These are phyloP conservation scores for Primulina tabacum DNA, from an alignment of 257 asterid species.

Conservation along the genomic window DNA sequence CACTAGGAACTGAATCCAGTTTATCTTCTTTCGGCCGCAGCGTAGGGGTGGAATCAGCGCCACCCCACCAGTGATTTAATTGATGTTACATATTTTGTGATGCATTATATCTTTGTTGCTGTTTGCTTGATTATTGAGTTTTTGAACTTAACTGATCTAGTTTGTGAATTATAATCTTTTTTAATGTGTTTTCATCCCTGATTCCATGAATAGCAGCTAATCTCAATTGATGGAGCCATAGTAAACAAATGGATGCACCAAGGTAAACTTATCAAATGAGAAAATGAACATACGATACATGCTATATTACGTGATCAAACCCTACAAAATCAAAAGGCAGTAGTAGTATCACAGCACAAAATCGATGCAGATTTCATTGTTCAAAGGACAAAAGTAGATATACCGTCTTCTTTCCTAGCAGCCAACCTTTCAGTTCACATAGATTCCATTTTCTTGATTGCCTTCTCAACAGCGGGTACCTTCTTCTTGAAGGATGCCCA, in stretches of 20 bases:
- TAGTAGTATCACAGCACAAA: background rate
- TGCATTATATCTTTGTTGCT: no score
- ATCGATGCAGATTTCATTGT: background rate
- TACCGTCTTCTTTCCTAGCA: background rate
- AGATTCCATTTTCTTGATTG: conserved; percentile 75
- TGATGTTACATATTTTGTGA: no score
- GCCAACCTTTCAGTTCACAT: conserved; percentile 35
- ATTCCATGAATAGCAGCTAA: background rate
- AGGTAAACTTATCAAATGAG: background rate
- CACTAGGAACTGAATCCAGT: background rate
- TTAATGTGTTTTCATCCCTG: no score
- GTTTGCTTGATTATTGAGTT: background rate
- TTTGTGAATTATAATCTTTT: no score
- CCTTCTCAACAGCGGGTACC: conserved; percentile 75
- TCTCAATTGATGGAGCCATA: no score
- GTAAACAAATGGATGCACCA: background rate
- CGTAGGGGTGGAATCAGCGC: no score
- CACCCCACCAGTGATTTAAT: no score
- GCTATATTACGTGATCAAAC: background rate
- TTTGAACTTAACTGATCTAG: background rate
- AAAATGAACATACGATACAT: background rate
- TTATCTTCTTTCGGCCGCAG: background rate
- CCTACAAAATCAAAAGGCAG: background rate
- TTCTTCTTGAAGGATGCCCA: conserved; percentile 70
- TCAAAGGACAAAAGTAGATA: background rate